Conservation (phyloP, 2,329 filamentous ascomycete genomes). For the Colletotrichum nymphaeae region DNA sequence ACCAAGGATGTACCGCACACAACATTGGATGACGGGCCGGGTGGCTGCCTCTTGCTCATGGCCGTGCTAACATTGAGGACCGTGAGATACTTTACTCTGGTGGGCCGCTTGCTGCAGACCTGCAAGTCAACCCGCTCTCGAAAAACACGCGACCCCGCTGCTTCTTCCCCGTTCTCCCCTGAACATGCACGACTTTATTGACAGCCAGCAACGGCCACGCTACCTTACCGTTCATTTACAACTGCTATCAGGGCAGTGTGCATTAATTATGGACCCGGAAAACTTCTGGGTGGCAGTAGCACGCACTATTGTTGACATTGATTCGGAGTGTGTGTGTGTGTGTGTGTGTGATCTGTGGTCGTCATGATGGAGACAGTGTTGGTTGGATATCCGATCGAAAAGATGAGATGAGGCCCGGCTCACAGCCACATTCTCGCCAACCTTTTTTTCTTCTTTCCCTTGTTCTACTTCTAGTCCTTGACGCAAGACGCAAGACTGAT, state of each 20-base stretch:
- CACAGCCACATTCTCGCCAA: slow-evolving; percentile 9
- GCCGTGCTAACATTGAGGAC: not conserved
- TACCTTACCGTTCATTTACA: not conserved
- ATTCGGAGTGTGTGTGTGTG: no score
- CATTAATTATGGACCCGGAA: not conserved
- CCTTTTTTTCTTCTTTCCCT: not conserved
- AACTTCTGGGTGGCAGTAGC: not conserved
- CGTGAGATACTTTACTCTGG: not conserved
- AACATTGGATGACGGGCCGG: not conserved
- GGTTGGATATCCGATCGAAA: not conserved
- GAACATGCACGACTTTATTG: slow-evolving; percentile 25
- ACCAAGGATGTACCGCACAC: not conserved
- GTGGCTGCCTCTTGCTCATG: slow-evolving; percentile 7
- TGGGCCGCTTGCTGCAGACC: not conserved
- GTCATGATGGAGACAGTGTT: not conserved
- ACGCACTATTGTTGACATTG: not conserved
- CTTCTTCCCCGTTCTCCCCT: not conserved
- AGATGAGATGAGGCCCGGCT: not conserved
- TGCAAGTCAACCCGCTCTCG: slow-evolving; percentile 26
- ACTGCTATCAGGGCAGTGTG: not conserved
- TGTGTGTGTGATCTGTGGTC: not conserved
- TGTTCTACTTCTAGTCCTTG: slow-evolving; percentile 1
- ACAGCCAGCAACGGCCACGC: slow-evolving; percentile 1
- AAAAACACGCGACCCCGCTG: slow-evolving; percentile 19
- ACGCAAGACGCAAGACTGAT: slow-evolving; percentile 14